phyloP scores from a whole-genome alignment of 345 rosid genomes.

The Murraya koenigii region DNA sequence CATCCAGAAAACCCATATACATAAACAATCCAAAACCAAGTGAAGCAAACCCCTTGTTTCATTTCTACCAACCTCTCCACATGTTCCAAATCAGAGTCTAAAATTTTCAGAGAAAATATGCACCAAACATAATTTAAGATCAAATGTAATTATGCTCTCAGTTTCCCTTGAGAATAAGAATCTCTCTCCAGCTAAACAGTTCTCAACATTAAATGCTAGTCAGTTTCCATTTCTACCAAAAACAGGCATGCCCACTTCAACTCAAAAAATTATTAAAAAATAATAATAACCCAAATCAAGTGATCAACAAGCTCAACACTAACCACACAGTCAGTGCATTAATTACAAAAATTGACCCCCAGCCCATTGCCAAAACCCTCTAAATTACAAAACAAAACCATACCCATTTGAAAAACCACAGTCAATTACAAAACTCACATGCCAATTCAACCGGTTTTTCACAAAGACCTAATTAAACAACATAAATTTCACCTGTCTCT shows the following conservation, averaged over 20 bases:
- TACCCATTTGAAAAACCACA: not conserved
- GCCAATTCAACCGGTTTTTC: conserved; percentile 14
- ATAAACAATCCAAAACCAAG: not conserved
- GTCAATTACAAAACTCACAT: conserved; percentile 14
- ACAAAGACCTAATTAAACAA: not conserved
- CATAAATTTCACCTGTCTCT: conserved; percentile 53
- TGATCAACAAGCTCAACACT: not conserved
- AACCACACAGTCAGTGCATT: conserved; percentile 20
- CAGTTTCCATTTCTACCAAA: not conserved
- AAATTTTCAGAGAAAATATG: not conserved
- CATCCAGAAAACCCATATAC: not conserved
- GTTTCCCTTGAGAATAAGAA: not conserved
- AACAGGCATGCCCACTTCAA: conserved; percentile 9
- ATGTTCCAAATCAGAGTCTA: not conserved
- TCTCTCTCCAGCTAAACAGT: conserved; percentile 10
- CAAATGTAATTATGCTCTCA: not conserved
- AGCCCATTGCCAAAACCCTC: conserved; percentile 10
- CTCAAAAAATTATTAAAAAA: not conserved
- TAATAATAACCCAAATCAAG: conserved; percentile 7
- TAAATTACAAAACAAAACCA: not conserved
- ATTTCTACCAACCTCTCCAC: not conserved
- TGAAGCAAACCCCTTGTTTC: not conserved
- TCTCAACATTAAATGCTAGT: conserved; percentile 18
- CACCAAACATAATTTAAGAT: not conserved
- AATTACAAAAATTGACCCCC: conserved; percentile 22